phyloP scores from a whole-genome alignment of 116 monocot species.

The Trichopus zeylanicus region DNA sequence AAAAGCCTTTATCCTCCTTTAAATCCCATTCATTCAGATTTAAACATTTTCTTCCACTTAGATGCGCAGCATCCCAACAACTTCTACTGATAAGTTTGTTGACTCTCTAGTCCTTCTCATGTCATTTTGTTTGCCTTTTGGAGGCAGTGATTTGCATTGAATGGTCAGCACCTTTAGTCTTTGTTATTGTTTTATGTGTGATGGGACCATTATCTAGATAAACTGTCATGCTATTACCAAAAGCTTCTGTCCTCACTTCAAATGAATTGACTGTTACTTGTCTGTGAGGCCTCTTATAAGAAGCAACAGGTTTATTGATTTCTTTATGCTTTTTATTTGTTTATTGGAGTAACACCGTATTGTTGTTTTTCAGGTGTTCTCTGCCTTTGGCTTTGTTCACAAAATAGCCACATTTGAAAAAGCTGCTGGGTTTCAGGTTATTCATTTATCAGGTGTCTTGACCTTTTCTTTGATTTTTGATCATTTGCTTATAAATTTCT shows the following conservation, averaged over 20 bases:
- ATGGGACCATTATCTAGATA: constrained; percentile 6
- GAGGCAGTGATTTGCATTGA: neutral
- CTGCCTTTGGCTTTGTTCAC: constrained; percentile 61
- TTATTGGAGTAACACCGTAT: neutral
- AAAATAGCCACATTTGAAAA: constrained; percentile 73
- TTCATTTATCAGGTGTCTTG: neutral
- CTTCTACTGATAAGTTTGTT: neutral
- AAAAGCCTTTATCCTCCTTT: neutral
- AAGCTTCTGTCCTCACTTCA: neutral
- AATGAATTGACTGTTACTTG: neutral
- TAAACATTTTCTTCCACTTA: neutral
- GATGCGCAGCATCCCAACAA: neutral
- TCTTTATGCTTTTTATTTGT: neutral
- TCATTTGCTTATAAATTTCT: neutral
- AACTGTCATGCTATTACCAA: neutral
- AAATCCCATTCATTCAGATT: too few relatives aligned
- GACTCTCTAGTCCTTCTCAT: neutral
- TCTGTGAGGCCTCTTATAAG: neutral
- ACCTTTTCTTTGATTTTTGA: neutral
- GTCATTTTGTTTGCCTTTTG: neutral
- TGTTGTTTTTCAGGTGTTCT: constrained; percentile 39
- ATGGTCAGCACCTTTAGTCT: constrained; percentile 8
- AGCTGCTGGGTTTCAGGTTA: constrained; percentile 63
- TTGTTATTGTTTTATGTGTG: constrained; percentile 19
- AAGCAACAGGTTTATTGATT: neutral